Evolutionary conservation across 1,139 yeast genomes (phyloP).

Genomic region (Candida labiduridarum): DNA sequence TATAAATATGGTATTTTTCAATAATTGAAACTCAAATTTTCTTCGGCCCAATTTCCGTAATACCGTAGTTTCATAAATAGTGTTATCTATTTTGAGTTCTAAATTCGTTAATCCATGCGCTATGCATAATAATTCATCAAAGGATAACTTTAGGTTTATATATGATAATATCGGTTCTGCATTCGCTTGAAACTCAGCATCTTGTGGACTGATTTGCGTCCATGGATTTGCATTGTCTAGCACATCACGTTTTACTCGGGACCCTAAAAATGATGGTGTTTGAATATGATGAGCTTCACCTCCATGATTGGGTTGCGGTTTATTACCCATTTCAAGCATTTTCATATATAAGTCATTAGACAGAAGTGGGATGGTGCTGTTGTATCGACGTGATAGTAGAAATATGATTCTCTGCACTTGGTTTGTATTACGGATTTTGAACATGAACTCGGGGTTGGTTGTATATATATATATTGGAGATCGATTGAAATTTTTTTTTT

Average conservation of each 20-base stretch:
- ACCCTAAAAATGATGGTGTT: not conserved
- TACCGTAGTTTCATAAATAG: constrained; percentile 16
- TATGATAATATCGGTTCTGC: not conserved
- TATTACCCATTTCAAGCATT: not conserved
- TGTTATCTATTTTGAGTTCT: constrained; percentile 6
- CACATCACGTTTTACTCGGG: constrained; percentile 2
- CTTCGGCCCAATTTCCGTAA: constrained; percentile 16
- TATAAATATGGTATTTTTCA: constrained; percentile 23
- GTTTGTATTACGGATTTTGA: not conserved
- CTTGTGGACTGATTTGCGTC: not conserved
- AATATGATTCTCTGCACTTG: not conserved
- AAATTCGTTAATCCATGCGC: constrained; percentile 13
- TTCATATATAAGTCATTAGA: constrained; percentile 1
- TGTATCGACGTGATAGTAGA: not conserved
- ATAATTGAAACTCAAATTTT: constrained; percentile 12
- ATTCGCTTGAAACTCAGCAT: not conserved
- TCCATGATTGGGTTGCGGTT: not conserved
- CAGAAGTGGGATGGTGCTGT: not conserved
- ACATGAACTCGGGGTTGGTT: not conserved
- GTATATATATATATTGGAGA: not conserved
- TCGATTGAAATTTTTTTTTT: constrained; percentile 1
- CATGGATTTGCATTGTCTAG: not conserved
- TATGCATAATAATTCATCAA: constrained; percentile 9
- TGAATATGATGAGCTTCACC: no score
- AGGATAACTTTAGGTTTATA: constrained; percentile 1